A percentile compares a stretch with the other conserved stretches of the same genome.
phyloP scores from a whole-genome alignment of 495 filamentous ascomycete species.

The Hypoxylon fuscum region DNA sequence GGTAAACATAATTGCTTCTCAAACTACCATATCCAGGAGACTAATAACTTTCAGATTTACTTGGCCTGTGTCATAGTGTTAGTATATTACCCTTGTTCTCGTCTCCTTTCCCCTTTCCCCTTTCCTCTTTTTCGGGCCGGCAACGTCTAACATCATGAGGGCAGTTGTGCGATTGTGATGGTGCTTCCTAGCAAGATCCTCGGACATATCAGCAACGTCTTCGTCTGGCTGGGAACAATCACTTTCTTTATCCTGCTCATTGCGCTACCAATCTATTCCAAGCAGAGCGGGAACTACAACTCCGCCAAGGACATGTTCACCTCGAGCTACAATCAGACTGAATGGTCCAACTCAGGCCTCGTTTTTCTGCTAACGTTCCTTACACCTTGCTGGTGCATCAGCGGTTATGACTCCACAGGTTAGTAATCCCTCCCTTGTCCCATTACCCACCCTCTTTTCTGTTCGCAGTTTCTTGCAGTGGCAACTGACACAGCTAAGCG shows the following conservation, averaged over 20 bases:
- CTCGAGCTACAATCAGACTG: constrained; percentile 10
- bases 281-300: constrained; percentile 8
- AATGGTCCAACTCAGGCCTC: constrained; percentile 1
- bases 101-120: neutral
- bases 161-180: constrained; percentile 7
- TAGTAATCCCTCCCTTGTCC: neutral
- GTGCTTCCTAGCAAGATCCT: constrained; percentile 14
- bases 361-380: constrained; percentile 8
- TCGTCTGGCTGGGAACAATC: constrained; percentile 5
- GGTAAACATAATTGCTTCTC: neutral
- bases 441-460: neutral
- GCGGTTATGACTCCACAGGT: constrained; percentile 14
- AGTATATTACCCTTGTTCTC: neutral
- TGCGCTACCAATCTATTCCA: constrained; percentile 8
- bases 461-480: neutral
- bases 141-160: neutral
- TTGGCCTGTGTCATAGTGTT: constrained; percentile 6
- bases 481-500: neutral
- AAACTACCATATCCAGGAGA: no score
- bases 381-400: constrained; percentile 10
- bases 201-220: constrained; percentile 6
- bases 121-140: neutral
- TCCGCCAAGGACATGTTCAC: constrained; percentile 8
- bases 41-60: constrained; percentile 5
- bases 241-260: constrained; percentile 11